phyloP scores from a whole-genome alignment of 306 rosid species.

The Phaseolus lunatus region DNA sequence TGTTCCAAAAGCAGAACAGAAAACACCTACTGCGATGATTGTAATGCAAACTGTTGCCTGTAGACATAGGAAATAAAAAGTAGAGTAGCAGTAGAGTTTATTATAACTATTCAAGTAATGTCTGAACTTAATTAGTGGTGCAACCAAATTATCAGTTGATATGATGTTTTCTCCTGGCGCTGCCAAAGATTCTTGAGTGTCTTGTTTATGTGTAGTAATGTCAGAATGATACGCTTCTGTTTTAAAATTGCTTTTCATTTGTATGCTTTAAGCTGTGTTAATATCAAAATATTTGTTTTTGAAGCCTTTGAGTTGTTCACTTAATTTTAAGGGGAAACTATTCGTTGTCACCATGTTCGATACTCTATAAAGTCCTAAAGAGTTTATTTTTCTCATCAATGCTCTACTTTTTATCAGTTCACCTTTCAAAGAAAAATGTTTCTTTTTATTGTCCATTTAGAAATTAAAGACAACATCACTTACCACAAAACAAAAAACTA shows the following conservation, averaged over 20 bases:
- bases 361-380: background rate
- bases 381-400: background rate
- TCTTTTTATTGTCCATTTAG: background rate
- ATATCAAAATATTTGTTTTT: constrained; percentile 8
- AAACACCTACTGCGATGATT: constrained; percentile 67
- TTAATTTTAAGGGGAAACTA: background rate
- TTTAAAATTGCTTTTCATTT: background rate
- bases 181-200: background rate
- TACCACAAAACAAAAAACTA: too few species aligned
- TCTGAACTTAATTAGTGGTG: constrained; percentile 3
- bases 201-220: background rate
- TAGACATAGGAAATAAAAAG: constrained; percentile 10
- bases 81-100: background rate
- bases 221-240: background rate
- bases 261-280: background rate
- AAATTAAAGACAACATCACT: background rate
- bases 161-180: constrained; percentile 16
- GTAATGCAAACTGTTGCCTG: constrained; percentile 66
- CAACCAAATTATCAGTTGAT: constrained; percentile 4
- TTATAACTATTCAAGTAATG: constrained; percentile 19
- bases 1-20: constrained; percentile 69
- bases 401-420: background rate
- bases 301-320: background rate
- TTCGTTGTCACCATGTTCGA: constrained; percentile 7
- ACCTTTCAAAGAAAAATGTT: background rate